Evolutionary conservation across 2,329 filamentous ascomycete species (phyloP), one percentile per base, ranked within the genome.

Genomic region (Aspergillus terreus): DNA sequence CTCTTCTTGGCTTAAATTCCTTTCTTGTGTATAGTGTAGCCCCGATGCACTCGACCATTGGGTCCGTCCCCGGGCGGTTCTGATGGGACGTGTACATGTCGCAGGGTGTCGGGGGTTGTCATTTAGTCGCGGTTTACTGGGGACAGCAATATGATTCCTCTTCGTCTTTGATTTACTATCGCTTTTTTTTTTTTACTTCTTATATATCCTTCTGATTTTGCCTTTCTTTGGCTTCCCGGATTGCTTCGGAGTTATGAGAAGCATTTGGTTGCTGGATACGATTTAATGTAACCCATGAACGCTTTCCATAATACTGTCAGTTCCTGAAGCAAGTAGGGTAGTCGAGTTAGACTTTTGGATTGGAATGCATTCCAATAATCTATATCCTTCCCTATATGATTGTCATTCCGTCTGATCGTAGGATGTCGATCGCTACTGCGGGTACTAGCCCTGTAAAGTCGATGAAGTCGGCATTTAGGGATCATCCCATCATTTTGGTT

Each of bases 1-100:
- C 55, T 66, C 62, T 61, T 68, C 64, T 46, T 68, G 53, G 65
- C 65, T 56, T 68, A 68, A 58, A 65, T 65, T 59, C 51, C 40
- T 40, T 63, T 62, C 55, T 56, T 61, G 62, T 64, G 54, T 56
- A 62, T 63, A 63, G 56, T 63, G 52, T 63, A 61, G 40, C 64
- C 68, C 50, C 72, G 41, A 43, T 44, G 32, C 46, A 49, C 32
- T 32, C 17, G 40, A 42, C 27, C 30, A 45, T 43, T 14, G 23
- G 42, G 23, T 33, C 49, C 50, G 43, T 44, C 44, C 36, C 44
- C 17, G 44, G 47, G 35, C 43, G 49, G 50, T 27, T 25, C 2
- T n/a, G 46, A 49, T 41, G 46, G 23, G 47, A 51, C 23, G 45
- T 48, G 48, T 47, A 46, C 35, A 50, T 50, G 30, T 51, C 49